Base-by-base conservation (phyloP, 352 stramenopile species). In the Pythium scleroteichum region DNA sequence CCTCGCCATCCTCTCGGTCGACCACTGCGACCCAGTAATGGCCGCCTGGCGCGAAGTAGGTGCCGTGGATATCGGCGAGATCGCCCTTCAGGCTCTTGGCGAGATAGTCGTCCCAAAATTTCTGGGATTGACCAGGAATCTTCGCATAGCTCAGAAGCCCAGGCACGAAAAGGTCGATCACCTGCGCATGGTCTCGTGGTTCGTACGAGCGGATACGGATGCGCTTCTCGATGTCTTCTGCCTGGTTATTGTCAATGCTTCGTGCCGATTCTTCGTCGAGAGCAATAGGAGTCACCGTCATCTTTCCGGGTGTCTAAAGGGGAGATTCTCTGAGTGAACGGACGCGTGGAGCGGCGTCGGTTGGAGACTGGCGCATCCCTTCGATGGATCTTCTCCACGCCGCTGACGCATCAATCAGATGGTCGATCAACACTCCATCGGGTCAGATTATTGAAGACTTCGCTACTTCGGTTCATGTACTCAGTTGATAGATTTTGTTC, bases 11-110 rank as follows among this genome's bases (percentile, higher is more conserved):
- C 14, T 72, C 53, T 19, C 59, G 26, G 17, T 56, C 51, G 2
- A 59, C 35, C 10, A 58, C 68, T 45, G 72, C 76, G 45, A 82
- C 73, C 71, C 73, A 85, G 42, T 77, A 82, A 58, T 80, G 79
- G 33, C 73, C 73, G 27, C 71, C 73, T 3, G 44, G 46, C 13
- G 38, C 33, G 14, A 80, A 73, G 68, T 80, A 85, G 3, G 60
- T 72, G 46, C 59, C 54, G 17, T 66, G 24, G 20, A 80, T 75
- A 44, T 85, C 64, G 22, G 47, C 50, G 48, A 85, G 53, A 53
- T 82, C 71, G 0, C 49, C 39, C 19, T 65, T 46, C 29, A 83
- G 17, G 35, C 42, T 63, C 35, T 69, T 47, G 42, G 65, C 26
- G 6, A 78, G 38, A 51, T 69, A 65, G 39, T 66, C 48, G n/a